Evolutionary conservation across 345 rosid species (phyloP).

Genomic region (Gossypium anomalum): DNA sequence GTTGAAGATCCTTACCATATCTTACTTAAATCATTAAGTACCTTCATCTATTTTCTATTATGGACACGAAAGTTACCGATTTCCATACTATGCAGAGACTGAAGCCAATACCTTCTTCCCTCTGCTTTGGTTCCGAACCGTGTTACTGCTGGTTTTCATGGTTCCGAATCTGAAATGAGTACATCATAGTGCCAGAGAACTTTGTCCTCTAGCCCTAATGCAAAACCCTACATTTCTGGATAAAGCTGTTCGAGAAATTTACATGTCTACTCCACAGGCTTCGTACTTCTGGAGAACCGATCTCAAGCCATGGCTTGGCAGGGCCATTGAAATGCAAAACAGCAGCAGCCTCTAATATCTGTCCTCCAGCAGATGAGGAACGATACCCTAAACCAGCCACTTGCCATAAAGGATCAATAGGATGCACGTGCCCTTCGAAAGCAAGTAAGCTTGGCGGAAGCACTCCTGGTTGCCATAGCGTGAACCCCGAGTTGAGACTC

Average conservation of each 20-base stretch:
- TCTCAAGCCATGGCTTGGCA: conserved; percentile 94
- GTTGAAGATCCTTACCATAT: conserved; percentile 4
- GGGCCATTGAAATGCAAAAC: conserved; percentile 93
- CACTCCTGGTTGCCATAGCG: conserved; percentile 79
- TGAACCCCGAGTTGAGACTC: conserved; percentile 64
- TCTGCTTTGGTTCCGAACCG: conserved; percentile 30
- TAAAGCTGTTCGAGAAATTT: conserved; percentile 59
- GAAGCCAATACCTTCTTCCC: conserved; percentile 93
- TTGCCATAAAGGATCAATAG: conserved; percentile 81
- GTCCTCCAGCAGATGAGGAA: conserved; percentile 28
- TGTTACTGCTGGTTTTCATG: conserved; percentile 9
- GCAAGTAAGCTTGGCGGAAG: conserved; percentile 77
- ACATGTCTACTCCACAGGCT: conserved; percentile 66
- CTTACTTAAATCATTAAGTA: conserved; percentile 15
- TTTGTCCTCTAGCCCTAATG: conserved; percentile 35
- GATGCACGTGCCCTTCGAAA: conserved; percentile 62
- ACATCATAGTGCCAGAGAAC: conserved; percentile 13
- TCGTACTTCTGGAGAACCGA: conserved; percentile 59
- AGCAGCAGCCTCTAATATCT: conserved; percentile 51
- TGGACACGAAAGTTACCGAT: conserved; percentile 34
- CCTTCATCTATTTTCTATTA: conserved; percentile 35
- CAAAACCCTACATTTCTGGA: conserved; percentile 66
- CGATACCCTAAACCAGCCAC: conserved; percentile 73
- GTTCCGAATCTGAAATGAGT: conserved; percentile 16
- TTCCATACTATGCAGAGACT: conserved; percentile 46